phyloP scores from a whole-genome alignment of 2,329 filamentous ascomycete species.

The Pyrenochaeta sp. region DNA sequence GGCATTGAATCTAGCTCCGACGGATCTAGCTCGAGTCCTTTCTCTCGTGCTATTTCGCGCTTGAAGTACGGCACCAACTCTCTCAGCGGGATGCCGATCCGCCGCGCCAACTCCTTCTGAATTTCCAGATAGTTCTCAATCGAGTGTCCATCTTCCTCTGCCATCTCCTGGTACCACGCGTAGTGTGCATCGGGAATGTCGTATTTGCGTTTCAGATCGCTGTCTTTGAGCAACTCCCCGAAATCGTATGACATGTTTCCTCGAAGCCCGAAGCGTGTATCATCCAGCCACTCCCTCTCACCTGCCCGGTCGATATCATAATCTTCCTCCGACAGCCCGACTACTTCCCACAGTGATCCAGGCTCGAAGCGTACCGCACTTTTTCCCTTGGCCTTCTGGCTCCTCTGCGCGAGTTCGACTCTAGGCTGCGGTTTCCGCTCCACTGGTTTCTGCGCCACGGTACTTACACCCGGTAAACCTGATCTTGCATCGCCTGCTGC shows the following conservation, averaged over 20 bases:
- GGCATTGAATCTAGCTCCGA: not conserved
- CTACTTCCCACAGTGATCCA: not conserved
- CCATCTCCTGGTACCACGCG: slow-evolving; percentile 1
- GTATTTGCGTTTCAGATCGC: not conserved
- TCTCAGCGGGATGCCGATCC: slow-evolving; percentile 2
- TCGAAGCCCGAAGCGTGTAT: slow-evolving; percentile 2
- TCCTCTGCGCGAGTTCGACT: not conserved
- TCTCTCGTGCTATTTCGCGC: not conserved
- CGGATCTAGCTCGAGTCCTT: not conserved
- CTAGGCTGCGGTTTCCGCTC: not conserved
- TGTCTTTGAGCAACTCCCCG: not conserved
- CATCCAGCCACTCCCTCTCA: slow-evolving; percentile 1
- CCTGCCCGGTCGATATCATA: not conserved
- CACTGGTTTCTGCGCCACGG: no score
- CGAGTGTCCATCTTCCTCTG: not conserved
- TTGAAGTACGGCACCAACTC: not conserved
- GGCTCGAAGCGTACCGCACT: not conserved
- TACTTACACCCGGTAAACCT: slow-evolving; percentile 2
- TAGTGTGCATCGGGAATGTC: not conserved
- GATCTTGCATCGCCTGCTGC: slow-evolving; percentile 10
- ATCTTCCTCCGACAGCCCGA: slow-evolving; percentile 4
- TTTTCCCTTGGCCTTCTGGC: slow-evolving; percentile 3
- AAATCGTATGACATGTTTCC: slow-evolving; percentile 2
- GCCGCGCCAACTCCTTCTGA: slow-evolving; percentile 3
- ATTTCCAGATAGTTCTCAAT: slow-evolving; percentile 1